These are phyloP conservation scores for Cymbopogon citratus DNA, from an alignment of 176 grass and related monocot genomes.

Conservation along the genomic window DNA sequence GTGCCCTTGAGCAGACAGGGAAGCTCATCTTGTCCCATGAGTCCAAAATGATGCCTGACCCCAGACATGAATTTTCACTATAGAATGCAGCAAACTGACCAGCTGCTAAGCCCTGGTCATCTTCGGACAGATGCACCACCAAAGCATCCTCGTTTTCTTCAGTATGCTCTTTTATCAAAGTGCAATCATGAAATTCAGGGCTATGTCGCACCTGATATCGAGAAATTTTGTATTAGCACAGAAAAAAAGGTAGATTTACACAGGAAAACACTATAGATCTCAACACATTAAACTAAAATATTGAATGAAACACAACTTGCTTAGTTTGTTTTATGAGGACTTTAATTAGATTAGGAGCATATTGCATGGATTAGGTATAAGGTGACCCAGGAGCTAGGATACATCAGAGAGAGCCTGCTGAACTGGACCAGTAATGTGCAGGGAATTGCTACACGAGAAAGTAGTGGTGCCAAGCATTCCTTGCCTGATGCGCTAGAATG, in stretches of 20 bases:
- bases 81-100: conserved; percentile 94
- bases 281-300: background rate
- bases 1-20: conserved; percentile 67
- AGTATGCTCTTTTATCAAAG: conserved; percentile 27
- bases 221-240: conserved; percentile 7
- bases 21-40: conserved; percentile 54
- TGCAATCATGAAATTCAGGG: conserved; percentile 78
- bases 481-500: background rate
- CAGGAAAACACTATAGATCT: background rate
- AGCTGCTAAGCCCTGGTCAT: conserved; percentile 88
- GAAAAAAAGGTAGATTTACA: background rate
- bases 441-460: background rate
- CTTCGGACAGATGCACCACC: conserved; percentile 61
- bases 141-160: conserved; percentile 41
- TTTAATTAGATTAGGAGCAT: background rate
- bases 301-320: background rate
- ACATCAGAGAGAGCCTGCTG: background rate
- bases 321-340: background rate
- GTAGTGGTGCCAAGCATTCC: background rate
- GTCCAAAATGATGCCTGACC: conserved; percentile 80
- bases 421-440: background rate
- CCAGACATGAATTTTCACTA: conserved; percentile 44
- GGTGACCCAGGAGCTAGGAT: background rate
- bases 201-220: conserved; percentile 62
- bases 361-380: background rate